phyloP scores from a whole-genome alignment of 23 red algal species.

The Gracilariopsis chorda region DNA sequence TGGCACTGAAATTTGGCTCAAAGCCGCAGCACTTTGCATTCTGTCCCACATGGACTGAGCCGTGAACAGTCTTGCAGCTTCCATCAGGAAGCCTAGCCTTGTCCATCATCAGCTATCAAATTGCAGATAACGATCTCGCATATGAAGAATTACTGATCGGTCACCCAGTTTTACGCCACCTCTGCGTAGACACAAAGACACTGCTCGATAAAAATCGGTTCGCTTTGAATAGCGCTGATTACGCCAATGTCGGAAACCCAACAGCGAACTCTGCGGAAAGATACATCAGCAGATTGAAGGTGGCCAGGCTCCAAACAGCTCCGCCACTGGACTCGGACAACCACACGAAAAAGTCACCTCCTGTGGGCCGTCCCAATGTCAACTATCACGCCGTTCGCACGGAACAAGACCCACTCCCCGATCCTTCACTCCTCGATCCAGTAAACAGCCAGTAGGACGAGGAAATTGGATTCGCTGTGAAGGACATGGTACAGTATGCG shows the following conservation, averaged over 20 bases:
- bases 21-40: neutral
- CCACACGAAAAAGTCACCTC: too few relatives aligned
- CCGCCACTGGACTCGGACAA: too few relatives aligned
- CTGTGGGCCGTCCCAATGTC: neutral
- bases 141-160: neutral
- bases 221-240: too few relatives aligned
- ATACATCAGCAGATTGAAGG: too few relatives aligned
- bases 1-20: neutral
- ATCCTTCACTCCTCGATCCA: constrained; percentile 17
- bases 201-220: too few relatives aligned
- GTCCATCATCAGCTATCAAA: neutral
- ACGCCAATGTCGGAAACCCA: too few relatives aligned
- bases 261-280: too few relatives aligned
- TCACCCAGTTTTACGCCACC: neutral
- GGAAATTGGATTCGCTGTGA: neutral
- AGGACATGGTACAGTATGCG: neutral
- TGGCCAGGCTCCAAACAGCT: too few relatives aligned
- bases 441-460: neutral
- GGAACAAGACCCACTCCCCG: neutral
- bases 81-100: neutral
- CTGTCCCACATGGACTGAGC: neutral
- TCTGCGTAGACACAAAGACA: neutral
- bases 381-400: neutral
- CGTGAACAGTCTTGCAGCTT: neutral
- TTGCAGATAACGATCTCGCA: neutral